Percentiles rank a stretch among this genome's conserved stretches.
Conservation (phyloP, 768 basidiomycete species). For the Plicaturopsis crispa region DNA sequence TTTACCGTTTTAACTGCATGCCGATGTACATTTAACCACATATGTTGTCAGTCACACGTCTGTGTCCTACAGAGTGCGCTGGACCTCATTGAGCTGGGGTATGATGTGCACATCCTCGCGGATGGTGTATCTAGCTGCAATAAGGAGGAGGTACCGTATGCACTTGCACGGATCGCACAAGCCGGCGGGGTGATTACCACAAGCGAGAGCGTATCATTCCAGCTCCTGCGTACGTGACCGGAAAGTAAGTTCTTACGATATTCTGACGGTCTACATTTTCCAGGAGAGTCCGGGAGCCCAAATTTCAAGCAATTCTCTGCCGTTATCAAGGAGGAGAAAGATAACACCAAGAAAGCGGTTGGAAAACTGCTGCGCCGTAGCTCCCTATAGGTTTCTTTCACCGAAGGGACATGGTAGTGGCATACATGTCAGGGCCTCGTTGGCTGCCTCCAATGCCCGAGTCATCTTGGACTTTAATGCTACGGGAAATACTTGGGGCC, state of each 20-base stretch:
- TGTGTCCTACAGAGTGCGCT: conserved; percentile 83
- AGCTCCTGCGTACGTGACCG: conserved; percentile 50
- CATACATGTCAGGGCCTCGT: too few relatives aligned
- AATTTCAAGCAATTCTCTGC: conserved; percentile 67
- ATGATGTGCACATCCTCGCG: conserved; percentile 60
- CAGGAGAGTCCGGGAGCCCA: conserved; percentile 53
- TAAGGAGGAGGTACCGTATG: conserved; percentile 70
- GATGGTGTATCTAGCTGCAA: conserved; percentile 85
- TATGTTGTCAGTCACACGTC: conserved; percentile 63
- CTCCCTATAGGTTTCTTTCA: too few relatives aligned
- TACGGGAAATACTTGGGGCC: too few relatives aligned
- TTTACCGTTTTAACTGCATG: background rate
- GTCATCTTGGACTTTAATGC: too few relatives aligned
- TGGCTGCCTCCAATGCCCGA: too few relatives aligned
- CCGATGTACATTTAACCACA: background rate
- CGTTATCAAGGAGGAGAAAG: conserved; percentile 74
- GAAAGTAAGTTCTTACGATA: conserved; percentile 7
- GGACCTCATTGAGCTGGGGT: conserved; percentile 41
- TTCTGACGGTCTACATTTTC: conserved; percentile 6
- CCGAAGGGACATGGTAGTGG: too few relatives aligned
- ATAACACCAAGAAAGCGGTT: conserved; percentile 45
- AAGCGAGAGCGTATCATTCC: conserved; percentile 75
- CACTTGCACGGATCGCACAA: conserved; percentile 54
- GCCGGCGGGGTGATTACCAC: conserved; percentile 75
- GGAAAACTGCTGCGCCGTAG: too few relatives aligned